Percentiles rank a stretch among this genome's conserved stretches.
These are phyloP conservation scores for Protomyces pachydermus DNA, from an alignment of 1,139 yeast genomes.

Conservation along the genomic window DNA sequence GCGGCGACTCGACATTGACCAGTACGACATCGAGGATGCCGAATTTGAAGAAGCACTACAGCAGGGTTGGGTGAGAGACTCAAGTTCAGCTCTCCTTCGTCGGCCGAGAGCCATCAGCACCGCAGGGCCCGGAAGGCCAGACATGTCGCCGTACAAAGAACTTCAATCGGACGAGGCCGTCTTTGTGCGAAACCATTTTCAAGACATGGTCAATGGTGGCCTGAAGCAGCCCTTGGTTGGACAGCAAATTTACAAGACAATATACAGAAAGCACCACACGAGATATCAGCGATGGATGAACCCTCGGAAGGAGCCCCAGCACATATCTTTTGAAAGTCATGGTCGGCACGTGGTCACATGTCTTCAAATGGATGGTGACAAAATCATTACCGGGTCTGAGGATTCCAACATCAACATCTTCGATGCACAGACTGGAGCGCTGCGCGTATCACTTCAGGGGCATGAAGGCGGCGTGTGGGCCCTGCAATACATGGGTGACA, in stretches of 20 bases:
- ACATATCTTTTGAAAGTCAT: slow-evolving; percentile 67
- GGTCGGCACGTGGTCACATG: slow-evolving; percentile 87
- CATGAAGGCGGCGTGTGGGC: slow-evolving; percentile 99
- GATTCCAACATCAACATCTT: slow-evolving; percentile 77
- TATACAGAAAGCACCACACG: slow-evolving; percentile 62
- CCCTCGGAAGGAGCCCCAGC: slow-evolving; percentile 62
- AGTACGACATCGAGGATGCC: slow-evolving; percentile 32
- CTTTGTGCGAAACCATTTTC: slow-evolving; percentile 25
- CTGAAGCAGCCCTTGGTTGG: slow-evolving; percentile 26
- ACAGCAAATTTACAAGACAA: slow-evolving; percentile 47
- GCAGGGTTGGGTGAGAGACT: slow-evolving; percentile 6
- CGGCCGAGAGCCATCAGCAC: neutral
- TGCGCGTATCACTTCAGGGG: slow-evolving; percentile 51
- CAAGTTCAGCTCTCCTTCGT: neutral
- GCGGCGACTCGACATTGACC: slow-evolving; percentile 39
- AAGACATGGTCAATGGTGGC: slow-evolving; percentile 25
- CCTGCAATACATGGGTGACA: slow-evolving; percentile 70
- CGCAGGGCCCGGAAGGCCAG: neutral
- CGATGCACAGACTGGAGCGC: slow-evolving; percentile 68
- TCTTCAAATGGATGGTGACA: slow-evolving; percentile 84
- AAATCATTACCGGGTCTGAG: slow-evolving; percentile 89
- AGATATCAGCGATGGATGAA: slow-evolving; percentile 78
- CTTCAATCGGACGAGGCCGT: slow-evolving; percentile 2
- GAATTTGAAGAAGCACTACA: slow-evolving; percentile 16
- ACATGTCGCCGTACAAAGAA: neutral